Base-by-base conservation (phyloP, 306 rosid species). In the Acacia acuminata region DNA sequence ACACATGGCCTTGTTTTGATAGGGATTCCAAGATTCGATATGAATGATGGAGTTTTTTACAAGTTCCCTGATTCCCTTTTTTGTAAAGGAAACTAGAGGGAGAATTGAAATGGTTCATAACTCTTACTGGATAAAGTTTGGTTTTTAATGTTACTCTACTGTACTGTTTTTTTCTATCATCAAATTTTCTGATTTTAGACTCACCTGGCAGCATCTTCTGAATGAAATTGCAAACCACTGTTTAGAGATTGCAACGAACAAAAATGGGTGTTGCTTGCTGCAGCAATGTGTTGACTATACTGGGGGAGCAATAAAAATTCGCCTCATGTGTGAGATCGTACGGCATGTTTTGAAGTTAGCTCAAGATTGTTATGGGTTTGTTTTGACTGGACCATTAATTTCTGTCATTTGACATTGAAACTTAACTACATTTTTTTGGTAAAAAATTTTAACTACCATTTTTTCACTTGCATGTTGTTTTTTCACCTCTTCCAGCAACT, bases 201-300 rank as follows among this genome's bases (percentile, higher is more conserved):
- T 82, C 34, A 68, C 36, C 15, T 81, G 53, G 81, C 93, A 93
- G 97, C 2, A 58, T 83, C 85, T 93, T 87, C 63, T 90, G 56
- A 45, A 8, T 22, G 84, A 60, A 71, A 79, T 93, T 79, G 88
- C 84, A 22, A 68, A 58, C 12, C 79, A 85, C 80, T 83, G 90
- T 56, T 50, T 60, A 5, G 44, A 22, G n/a, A 77, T 91, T 17
- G 91, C 96, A 43, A 88, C 73, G 55, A 93, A 91, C 51, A 90
- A 88, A 82, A 84, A 79, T 1, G 97, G 94, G 20, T 93, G 93
- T 48, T 86, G 91, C 32, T 89, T 91, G 82, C 86, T 93, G 83
- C 90, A 88, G 60, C 82, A 86, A 9, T 93, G 90, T 5, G 69
- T 90, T 40, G 66, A 82, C 56, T 63, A 73, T 83, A 74, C 88